These are phyloP conservation scores for Golubevia pallescens DNA, from an alignment of 1,284 basidiomycete species.

Conservation along the genomic window DNA sequence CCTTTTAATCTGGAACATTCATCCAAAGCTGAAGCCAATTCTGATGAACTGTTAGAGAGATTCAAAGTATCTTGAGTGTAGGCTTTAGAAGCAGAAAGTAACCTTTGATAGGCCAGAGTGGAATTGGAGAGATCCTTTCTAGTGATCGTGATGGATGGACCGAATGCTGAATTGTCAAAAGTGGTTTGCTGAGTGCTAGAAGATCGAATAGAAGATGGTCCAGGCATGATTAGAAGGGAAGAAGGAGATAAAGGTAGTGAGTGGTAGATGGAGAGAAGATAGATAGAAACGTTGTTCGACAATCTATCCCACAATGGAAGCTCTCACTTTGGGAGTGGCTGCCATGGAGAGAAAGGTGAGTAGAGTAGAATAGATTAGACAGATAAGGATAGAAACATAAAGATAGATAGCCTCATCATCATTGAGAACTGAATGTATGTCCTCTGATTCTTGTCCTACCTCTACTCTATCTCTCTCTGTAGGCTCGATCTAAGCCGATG, in stretches of 20 bases:
- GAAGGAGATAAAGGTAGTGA: no score
- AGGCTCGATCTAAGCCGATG: slow-evolving; percentile 62
- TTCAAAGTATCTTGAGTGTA: slow-evolving; percentile 55
- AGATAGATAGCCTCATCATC: background rate
- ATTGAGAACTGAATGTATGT: slow-evolving; percentile 7
- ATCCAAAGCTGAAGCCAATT: slow-evolving; percentile 51
- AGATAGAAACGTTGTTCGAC: no score
- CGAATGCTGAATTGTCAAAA: slow-evolving; percentile 37
- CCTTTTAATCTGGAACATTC: slow-evolving; percentile 57
- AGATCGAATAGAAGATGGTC: no score
- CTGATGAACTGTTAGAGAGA: slow-evolving; percentile 54
- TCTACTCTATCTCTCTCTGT: no score
- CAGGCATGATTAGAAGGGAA: no score
- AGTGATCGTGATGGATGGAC: slow-evolving; percentile 50
- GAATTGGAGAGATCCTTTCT: slow-evolving; percentile 51
- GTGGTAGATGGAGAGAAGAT: no score
- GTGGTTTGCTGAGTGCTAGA: slow-evolving; percentile 11
- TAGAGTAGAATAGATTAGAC: background rate
- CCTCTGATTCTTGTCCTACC: no score
- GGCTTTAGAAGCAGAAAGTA: slow-evolving; percentile 51
- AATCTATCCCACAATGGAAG: no score
- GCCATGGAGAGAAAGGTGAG: slow-evolving; percentile 59
- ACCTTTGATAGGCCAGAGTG: slow-evolving; percentile 47
- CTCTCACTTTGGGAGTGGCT: slow-evolving; percentile 43
- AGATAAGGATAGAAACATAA: no score